Base-by-base conservation (phyloP, 1,139 yeast genomes). In the Magnusiomyces suaveolens region DNA sequence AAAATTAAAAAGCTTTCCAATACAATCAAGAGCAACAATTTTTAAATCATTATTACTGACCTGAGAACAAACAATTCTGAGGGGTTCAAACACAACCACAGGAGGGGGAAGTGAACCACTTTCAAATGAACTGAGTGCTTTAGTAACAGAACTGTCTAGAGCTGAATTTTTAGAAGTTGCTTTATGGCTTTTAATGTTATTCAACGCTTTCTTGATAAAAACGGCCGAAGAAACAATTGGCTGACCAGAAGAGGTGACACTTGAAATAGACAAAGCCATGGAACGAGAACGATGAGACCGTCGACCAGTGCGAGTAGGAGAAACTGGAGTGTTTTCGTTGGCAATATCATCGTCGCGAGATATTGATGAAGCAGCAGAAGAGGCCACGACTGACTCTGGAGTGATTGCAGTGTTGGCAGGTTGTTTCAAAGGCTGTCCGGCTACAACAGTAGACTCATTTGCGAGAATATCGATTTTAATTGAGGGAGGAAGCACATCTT, bases 1-100 rank as follows among this genome's bases (percentile, higher is more conserved):
- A 64, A 82, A 83, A 0, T 85, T 77, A 64, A 83, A 81, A 25
- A 83, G 73, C 63, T 83, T 84, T 52, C 85, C 80, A 46, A 84
- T 71, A 63, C 86, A 80, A 64, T 83, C 89, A 59, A 84, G 68
- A 1, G 88, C 82, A 36, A 73, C 70, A 29, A 79, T 75, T 59
- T 80, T 80, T 36, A 82, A 73, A 12, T 78, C 82, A 16, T 72
- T 71, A 50, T 75, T 75, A 50, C 74, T 69, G 10, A 81, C 74
- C 50, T 71, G 72, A 57, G 79, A 75, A 62, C 85, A 81, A 2
- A 83, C 79, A n/a, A 78, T 63, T 58, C 82, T 73, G 56, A 84
- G 69, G 1, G 87, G 83, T 60, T 82, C 87, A 63, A 83, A 81
- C 2, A 84, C 74, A 14, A 72, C 67, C 6, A 69, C 61, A 0